Conservation (phyloP, 164 flowering plant species). For the Tetrastigma voinierianum region DNA sequence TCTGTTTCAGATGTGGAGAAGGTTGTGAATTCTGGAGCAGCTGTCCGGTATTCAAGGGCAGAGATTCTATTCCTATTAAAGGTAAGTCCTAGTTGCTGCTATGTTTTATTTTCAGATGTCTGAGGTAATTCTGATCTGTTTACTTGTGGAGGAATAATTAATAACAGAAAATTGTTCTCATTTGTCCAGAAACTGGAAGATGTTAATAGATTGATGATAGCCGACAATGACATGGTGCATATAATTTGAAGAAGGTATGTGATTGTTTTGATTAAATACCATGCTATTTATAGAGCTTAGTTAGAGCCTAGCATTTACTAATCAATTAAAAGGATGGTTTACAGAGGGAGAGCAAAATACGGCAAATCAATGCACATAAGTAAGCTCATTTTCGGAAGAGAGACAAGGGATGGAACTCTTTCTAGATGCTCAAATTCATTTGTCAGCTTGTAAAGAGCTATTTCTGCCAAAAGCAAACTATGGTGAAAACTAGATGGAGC, state of each 20-base stretch:
- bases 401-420: too few relatives aligned
- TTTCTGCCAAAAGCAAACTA: too few relatives aligned
- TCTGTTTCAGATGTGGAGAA: constrained; percentile 64
- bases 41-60: constrained; percentile 47
- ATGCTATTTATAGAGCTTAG: too few relatives aligned
- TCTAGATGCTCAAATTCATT: too few relatives aligned
- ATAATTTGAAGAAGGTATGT: constrained; percentile 23
- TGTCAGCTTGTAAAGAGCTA: too few relatives aligned
- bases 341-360: too few relatives aligned
- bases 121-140: not conserved
- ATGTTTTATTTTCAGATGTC: not conserved
- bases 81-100: constrained; percentile 33
- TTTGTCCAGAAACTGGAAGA: constrained; percentile 63
- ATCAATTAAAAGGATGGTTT: too few relatives aligned
- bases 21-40: constrained; percentile 56
- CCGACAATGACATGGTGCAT: constrained; percentile 48
- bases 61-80: constrained; percentile 66
- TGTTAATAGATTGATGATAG: constrained; percentile 72
- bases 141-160: not conserved
- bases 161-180: not conserved
- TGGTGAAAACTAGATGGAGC: too few relatives aligned
- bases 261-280: not conserved
- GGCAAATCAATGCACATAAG: too few relatives aligned
- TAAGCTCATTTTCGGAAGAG: too few relatives aligned
- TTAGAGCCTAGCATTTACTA: too few relatives aligned